Percentiles rank a stretch among this genome's conserved stretches.
phyloP scores from a whole-genome alignment of 441 rosid species.

The Erysimum cheiri region DNA sequence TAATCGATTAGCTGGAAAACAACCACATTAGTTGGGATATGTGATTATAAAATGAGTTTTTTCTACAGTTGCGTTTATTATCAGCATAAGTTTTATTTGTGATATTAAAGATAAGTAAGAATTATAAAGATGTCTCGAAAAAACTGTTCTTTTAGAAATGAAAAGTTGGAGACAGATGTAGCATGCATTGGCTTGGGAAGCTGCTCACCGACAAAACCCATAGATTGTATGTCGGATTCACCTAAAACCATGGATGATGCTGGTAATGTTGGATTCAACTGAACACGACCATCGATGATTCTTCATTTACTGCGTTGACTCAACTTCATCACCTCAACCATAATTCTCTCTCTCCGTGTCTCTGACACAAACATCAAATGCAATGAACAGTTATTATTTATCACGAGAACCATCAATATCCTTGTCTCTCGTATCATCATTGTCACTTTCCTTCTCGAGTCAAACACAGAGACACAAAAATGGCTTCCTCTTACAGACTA shows the following conservation, averaged over 20 bases:
- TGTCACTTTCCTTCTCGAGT: conserved; percentile 17
- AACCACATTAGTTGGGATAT: conserved; percentile 17
- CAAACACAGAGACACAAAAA: conserved; percentile 12
- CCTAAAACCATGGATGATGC: background rate
- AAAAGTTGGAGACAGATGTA: no score
- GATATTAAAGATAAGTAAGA: background rate
- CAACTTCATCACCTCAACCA: conserved; percentile 18
- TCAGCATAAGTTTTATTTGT: conserved; percentile 5
- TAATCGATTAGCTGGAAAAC: conserved; percentile 12
- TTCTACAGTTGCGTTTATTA: background rate
- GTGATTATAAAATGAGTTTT: conserved; percentile 1
- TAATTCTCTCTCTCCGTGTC: background rate
- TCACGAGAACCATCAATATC: background rate
- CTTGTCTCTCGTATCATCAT: background rate
- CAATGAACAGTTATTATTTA: conserved; percentile 10
- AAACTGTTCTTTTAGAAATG: background rate
- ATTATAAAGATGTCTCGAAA: background rate
- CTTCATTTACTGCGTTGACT: conserved; percentile 32
- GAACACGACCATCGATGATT: conserved; percentile 18
- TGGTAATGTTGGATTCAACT: conserved; percentile 13
- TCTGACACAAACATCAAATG: conserved; percentile 30
- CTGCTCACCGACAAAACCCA: conserved; percentile 25
- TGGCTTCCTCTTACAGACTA: conserved; percentile 49
- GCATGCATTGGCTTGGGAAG: conserved; percentile 34
- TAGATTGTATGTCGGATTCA: conserved; percentile 17